These are phyloP conservation scores for Sparassis latifolia DNA, from an alignment of 1,284 basidiomycete species.

Conservation along the genomic window DNA sequence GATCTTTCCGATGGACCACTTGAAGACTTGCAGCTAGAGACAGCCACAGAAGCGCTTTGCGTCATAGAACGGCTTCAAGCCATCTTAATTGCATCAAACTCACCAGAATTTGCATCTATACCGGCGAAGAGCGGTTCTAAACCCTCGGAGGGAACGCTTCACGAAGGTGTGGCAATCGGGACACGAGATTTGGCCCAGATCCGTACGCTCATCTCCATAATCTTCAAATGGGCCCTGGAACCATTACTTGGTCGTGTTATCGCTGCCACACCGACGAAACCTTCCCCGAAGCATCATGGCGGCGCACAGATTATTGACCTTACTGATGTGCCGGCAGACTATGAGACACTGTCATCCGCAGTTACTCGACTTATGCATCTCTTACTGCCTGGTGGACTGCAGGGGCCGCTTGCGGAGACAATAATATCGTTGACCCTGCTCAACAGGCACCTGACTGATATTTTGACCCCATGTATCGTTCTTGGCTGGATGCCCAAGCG, in stretches of 20 bases:
- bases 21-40: slow-evolving; percentile 42
- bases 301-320: slow-evolving; percentile 37
- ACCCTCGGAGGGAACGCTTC: background rate
- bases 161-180: slow-evolving; percentile 41
- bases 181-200: slow-evolving; percentile 58
- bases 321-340: slow-evolving; percentile 36
- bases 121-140: slow-evolving; percentile 11
- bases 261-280: slow-evolving; percentile 35
- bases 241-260: slow-evolving; percentile 40
- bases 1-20: slow-evolving; percentile 20
- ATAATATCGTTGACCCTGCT: slow-evolving; percentile 55
- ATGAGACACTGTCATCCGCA: slow-evolving; percentile 34
- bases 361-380: slow-evolving; percentile 38
- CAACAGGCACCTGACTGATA: slow-evolving; percentile 47
- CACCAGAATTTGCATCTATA: slow-evolving; percentile 12
- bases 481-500: slow-evolving; percentile 67
- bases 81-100: slow-evolving; percentile 21
- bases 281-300: slow-evolving; percentile 9
- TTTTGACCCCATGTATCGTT: slow-evolving; percentile 51
- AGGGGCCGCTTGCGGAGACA: slow-evolving; percentile 43
- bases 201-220: slow-evolving; percentile 55
- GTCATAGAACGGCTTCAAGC: slow-evolving; percentile 47
- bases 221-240: slow-evolving; percentile 65
- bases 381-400: slow-evolving; percentile 45
- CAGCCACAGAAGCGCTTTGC: slow-evolving; percentile 50